phyloP scores from a whole-genome alignment of 2,329 filamentous ascomycete species.

The Beauveria australis region DNA sequence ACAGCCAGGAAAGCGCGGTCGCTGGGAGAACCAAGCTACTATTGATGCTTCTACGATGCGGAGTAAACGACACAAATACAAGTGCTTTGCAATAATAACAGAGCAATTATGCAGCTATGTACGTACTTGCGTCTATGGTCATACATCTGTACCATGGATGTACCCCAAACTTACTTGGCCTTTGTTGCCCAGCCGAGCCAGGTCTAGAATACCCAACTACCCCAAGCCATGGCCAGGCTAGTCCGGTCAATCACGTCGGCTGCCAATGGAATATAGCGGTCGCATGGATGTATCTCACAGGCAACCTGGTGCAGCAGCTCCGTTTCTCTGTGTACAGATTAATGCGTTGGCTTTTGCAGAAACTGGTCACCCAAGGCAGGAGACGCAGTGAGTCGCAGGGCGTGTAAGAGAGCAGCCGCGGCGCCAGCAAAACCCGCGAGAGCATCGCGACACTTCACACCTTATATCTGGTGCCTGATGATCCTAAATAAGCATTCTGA shows the following conservation, averaged over 20 bases:
- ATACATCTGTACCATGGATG: not conserved
- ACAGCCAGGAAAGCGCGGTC: not conserved
- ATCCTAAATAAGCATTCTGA: not conserved
- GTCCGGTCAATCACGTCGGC: not conserved
- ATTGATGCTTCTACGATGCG: no score
- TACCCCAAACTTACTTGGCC: constrained; percentile 1
- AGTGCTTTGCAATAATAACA: not conserved
- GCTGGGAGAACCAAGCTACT: not conserved
- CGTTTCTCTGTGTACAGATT: not conserved
- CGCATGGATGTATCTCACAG: not conserved
- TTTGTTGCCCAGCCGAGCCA: not conserved
- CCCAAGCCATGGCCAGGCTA: not conserved
- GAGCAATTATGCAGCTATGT: not conserved
- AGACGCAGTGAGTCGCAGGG: not conserved
- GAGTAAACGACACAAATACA: not conserved
- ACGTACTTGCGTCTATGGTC: not conserved
- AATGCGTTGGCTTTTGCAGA: no score
- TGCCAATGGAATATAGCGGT: not conserved
- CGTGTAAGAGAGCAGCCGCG: not conserved
- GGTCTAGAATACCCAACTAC: not conserved
- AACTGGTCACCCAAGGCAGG: no score
- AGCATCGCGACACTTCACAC: constrained; percentile 4
- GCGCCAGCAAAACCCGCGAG: not conserved
- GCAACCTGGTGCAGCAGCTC: not conserved
- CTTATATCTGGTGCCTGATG: not conserved